Percentiles rank a stretch among this genome's conserved stretches.
Conservation (phyloP, 2,329 filamentous ascomycete species). For the Fusarium sp. region DNA sequence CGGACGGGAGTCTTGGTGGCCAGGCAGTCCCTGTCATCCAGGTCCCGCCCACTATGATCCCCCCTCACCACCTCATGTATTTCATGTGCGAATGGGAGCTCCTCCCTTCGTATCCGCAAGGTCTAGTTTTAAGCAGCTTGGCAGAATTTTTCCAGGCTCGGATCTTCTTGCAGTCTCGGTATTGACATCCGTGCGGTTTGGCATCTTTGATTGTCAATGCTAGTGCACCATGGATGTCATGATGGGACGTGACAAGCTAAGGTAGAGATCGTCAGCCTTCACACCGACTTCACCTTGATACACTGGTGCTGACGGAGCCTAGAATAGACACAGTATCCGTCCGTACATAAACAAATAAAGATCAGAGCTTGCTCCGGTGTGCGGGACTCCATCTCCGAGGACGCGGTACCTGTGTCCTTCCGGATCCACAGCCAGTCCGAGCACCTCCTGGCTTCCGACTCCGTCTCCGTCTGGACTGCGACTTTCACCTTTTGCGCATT, state of each 20-base stretch:
- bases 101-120: constrained; percentile 1
- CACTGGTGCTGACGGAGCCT: background rate
- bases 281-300: constrained; percentile 10
- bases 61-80: constrained; percentile 7
- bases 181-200: constrained; percentile 10
- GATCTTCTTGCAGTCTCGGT: background rate
- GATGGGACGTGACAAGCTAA: constrained; percentile 18
- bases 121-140: constrained; percentile 3
- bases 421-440: constrained; percentile 36
- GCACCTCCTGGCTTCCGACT: constrained; percentile 29
- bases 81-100: constrained; percentile 12
- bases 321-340: background rate
- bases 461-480: constrained; percentile 23
- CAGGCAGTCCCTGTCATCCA: constrained; percentile 21
- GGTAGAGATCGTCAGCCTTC: background rate
- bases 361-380: constrained; percentile 4
- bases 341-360: background rate
- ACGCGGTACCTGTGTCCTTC: background rate
- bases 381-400: constrained; percentile 10
- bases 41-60: constrained; percentile 16
- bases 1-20: constrained; percentile 15
- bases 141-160: background rate
- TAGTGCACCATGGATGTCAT: constrained; percentile 18
- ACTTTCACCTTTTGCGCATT: constrained; percentile 21
- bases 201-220: constrained; percentile 14